Conservation (phyloP, 441 rosid species). For the Arabidopsis lyrata region DNA sequence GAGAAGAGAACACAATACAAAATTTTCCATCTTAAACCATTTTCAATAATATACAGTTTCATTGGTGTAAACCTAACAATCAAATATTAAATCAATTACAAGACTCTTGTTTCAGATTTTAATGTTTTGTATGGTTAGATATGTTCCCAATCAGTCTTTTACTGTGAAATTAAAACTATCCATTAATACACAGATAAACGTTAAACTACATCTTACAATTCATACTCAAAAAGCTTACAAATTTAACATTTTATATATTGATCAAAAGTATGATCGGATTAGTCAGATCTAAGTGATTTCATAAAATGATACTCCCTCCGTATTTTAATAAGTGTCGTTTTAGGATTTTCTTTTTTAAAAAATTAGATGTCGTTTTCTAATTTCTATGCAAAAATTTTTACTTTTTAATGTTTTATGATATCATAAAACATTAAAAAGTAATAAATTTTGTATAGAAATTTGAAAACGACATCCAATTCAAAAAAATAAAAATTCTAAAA, state of each 20-base stretch:
- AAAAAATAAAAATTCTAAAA: no score
- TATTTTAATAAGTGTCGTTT: no score
- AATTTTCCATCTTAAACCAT: background rate
- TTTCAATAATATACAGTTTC: background rate
- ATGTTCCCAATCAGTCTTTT: background rate
- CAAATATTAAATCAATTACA: background rate
- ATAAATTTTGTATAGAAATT: no score
- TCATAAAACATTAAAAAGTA: no score
- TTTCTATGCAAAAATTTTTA: no score
- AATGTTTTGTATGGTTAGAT: background rate
- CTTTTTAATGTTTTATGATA: no score
- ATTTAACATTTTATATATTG: background rate
- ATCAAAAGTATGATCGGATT: background rate
- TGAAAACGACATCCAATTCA: no score
- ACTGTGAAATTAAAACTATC: background rate
- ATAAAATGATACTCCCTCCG: no score
- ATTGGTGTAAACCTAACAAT: background rate
- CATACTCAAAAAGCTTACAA: background rate
- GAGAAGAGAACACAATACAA: conserved; percentile 1
- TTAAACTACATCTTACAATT: background rate
- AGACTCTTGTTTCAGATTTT: background rate
- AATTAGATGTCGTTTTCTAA: no score
- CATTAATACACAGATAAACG: background rate
- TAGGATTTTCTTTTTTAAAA: no score
- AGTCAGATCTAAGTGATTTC: background rate